Conservation (phyloP, 768 basidiomycete genomes). For the Boletellus ananiceps region DNA sequence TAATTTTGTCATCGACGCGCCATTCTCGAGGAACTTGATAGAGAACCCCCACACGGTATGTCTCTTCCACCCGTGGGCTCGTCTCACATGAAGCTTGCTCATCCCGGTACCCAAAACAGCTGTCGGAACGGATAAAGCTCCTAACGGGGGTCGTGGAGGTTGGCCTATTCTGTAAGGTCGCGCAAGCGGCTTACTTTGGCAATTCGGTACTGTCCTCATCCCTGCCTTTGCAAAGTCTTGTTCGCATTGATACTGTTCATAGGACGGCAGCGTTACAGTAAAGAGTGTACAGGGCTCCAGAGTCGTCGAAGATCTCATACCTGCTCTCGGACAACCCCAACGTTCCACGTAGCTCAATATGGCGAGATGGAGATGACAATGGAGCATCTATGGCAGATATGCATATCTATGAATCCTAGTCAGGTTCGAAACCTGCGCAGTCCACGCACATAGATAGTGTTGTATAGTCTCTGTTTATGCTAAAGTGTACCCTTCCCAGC, state of each 20-base stretch:
- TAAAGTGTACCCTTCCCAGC: too few relatives aligned
- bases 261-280: constrained; percentile 72
- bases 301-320: constrained; percentile 22
- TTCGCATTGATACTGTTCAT: not conserved
- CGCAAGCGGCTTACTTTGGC: constrained; percentile 94
- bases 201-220: constrained; percentile 51
- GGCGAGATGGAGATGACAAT: too few relatives aligned
- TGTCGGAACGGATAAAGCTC: constrained; percentile 82
- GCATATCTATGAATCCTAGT: too few relatives aligned
- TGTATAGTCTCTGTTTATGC: too few relatives aligned
- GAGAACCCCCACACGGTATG: constrained; percentile 56
- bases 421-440: too few relatives aligned
- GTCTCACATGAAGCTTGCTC: not conserved
- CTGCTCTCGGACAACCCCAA: not conserved
- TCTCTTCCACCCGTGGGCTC: not conserved
- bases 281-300: constrained; percentile 34
- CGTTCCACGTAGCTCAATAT: too few relatives aligned
- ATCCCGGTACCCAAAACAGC: constrained; percentile 35
- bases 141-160: constrained; percentile 99
- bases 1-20: constrained; percentile 97
- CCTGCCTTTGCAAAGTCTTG: not conserved
- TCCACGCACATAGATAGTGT: too few relatives aligned
- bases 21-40: constrained; percentile 71
- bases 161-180: constrained; percentile 92
- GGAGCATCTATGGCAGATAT: too few relatives aligned